These are phyloP conservation scores for Mortierella alpina DNA, from an alignment of 192 early-diverging fungal species.

Conservation along the genomic window DNA sequence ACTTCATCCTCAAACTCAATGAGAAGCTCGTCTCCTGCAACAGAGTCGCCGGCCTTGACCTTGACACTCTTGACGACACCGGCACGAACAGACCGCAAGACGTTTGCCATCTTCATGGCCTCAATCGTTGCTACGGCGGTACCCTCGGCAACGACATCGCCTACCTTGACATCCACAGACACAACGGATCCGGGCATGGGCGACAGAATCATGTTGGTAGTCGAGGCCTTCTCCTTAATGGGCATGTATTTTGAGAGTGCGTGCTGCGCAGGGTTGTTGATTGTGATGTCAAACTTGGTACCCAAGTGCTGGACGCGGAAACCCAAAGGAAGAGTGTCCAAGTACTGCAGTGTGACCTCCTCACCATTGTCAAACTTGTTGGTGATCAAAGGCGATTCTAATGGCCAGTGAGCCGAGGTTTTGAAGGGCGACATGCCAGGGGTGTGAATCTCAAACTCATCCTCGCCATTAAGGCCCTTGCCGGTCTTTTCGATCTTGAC, in stretches of 20 bases:
- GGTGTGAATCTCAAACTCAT: constrained; percentile 57
- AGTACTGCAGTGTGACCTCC: constrained; percentile 75
- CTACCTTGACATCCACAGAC: constrained; percentile 81
- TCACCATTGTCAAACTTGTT: constrained; percentile 55
- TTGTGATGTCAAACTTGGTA: constrained; percentile 82
- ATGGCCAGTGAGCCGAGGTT: constrained; percentile 72
- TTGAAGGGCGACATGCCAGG: constrained; percentile 37
- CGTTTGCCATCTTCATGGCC: constrained; percentile 99
- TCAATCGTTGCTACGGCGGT: constrained; percentile 88
- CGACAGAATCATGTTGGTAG: constrained; percentile 77
- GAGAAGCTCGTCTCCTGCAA: constrained; percentile 82
- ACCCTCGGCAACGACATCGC: constrained; percentile 85
- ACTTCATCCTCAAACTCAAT: constrained; percentile 70
- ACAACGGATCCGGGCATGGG: constrained; percentile 96
- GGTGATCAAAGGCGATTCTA: constrained; percentile 80
- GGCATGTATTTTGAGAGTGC: constrained; percentile 78
- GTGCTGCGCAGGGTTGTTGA: constrained; percentile 71
- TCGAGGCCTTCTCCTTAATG: constrained; percentile 78
- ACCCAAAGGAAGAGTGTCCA: constrained; percentile 78
- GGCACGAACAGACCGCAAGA: constrained; percentile 79
- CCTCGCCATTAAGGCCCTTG: constrained; percentile 48
- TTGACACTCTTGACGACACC: constrained; percentile 84
- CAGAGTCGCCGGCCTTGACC: constrained; percentile 77
- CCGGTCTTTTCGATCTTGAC: constrained; percentile 57
- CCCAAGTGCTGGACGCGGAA: constrained; percentile 86